These are phyloP conservation scores for Mycena vitilis DNA, from an alignment of 768 basidiomycete genomes.

Conservation along the genomic window DNA sequence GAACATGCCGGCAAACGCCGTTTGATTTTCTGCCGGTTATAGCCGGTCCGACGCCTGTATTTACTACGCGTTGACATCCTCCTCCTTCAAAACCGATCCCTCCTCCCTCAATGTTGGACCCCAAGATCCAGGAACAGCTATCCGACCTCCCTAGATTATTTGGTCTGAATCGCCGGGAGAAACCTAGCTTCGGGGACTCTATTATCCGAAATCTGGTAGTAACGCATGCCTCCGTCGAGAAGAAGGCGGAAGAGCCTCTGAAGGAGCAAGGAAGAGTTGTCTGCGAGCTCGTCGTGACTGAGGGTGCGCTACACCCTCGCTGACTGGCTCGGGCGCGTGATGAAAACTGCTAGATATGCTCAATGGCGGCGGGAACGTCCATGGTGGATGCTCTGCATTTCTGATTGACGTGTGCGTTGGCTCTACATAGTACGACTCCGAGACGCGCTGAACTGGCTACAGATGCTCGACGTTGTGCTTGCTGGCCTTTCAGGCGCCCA, in stretches of 20 bases:
- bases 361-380: conserved; percentile 31
- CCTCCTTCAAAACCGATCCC: neutral
- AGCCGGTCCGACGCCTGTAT: neutral
- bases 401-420: conserved; percentile 28
- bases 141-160: neutral
- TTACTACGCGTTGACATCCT: neutral
- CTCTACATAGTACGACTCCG: too few relatives aligned
- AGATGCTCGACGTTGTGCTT: conserved; percentile 46
- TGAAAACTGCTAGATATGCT: conserved; percentile 15
- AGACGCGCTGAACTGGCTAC: neutral
- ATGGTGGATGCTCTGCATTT: conserved; percentile 30
- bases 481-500: conserved; percentile 37
- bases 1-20: too few relatives aligned
- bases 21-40: neutral
- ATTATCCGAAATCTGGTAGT: conserved; percentile 35
- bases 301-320: conserved; percentile 35
- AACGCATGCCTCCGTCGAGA: conserved; percentile 39
- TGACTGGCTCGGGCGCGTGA: neutral
- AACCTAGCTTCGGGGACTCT: conserved; percentile 34
- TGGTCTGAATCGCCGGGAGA: neutral
- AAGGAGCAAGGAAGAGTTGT: conserved; percentile 45
- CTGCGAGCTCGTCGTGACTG: conserved; percentile 41
- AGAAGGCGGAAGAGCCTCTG: conserved; percentile 43
- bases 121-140: neutral
- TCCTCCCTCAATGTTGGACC: neutral